Percentiles rank a stretch among this genome's conserved stretches.
These are phyloP conservation scores for Holtermanniella nyarrowii DNA, from an alignment of 768 basidiomycete genomes.

Conservation along the genomic window DNA sequence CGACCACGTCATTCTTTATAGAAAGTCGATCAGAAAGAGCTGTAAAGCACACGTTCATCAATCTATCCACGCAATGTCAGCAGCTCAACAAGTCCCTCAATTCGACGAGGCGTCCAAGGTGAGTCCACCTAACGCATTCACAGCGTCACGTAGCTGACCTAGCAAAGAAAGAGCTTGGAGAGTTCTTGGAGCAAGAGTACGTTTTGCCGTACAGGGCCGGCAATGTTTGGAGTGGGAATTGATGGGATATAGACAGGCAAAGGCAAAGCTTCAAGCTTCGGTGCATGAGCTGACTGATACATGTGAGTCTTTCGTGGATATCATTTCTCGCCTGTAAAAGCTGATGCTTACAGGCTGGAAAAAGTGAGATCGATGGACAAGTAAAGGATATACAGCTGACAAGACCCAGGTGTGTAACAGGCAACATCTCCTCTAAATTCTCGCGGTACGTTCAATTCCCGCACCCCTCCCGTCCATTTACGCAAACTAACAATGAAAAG, in stretches of 20 bases:
- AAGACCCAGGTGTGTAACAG: slow-evolving; percentile 63
- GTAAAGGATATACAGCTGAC: not conserved
- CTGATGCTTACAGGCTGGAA: slow-evolving; percentile 21
- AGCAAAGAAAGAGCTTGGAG: slow-evolving; percentile 64
- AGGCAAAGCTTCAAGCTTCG: slow-evolving; percentile 55
- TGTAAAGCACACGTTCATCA: no score
- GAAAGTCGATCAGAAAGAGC: not conserved
- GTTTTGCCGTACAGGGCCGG: not conserved
- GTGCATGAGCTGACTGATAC: slow-evolving; percentile 71
- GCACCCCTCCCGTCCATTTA: slow-evolving; percentile 1
- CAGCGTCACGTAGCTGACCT: not conserved
- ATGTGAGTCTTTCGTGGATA: slow-evolving; percentile 52
- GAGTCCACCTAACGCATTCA: slow-evolving; percentile 1
- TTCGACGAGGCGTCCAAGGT: slow-evolving; percentile 40
- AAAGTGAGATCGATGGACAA: slow-evolving; percentile 7
- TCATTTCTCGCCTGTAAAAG: not conserved
- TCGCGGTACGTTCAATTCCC: slow-evolving; percentile 45
- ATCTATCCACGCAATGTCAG: slow-evolving; percentile 18
- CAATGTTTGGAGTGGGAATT: not conserved
- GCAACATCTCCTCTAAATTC: slow-evolving; percentile 66
- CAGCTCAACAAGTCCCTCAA: slow-evolving; percentile 24
- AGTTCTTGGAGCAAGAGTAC: slow-evolving; percentile 63
- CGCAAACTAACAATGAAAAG: not conserved
- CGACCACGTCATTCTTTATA: not conserved
- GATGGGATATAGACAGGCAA: slow-evolving; percentile 49